Evolutionary conservation across 495 filamentous ascomycete genomes (phyloP), one percentile per base, ranked within the genome.

Genomic region (Penicillium canariense): DNA sequence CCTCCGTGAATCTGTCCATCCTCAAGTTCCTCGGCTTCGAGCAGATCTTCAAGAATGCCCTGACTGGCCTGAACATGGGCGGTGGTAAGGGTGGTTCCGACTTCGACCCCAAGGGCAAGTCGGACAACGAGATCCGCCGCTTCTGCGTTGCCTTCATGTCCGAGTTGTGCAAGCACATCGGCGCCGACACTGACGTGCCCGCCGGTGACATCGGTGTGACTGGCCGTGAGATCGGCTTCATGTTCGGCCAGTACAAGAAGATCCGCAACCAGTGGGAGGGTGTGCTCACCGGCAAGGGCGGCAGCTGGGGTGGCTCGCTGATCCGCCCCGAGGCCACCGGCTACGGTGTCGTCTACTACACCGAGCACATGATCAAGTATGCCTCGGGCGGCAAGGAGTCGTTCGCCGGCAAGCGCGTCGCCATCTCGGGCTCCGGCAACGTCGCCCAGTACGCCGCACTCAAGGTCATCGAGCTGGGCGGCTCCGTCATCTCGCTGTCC

Each of bases 31-130:
- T 98, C 63, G 94, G 93, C 50, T 97, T 97, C 71, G 94, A 98
- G 86, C 94, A 98, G 82, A 94, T 90, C 77, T 97, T 98, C 83
- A 98, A 98, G 86, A 98, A 98, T 91, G 94, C 94, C 58, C 79
- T 98, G 63, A 97, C 94, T 56, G 94, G 94, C 60, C 76, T 97
- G 69, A 94, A 84, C 81, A 97, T 98, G 84, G 94, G 94, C 58
- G 94, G 94, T 79, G 94, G 89, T 65, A 98, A 98, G 81, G 94
- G 94, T 77, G 94, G 94, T 62, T 87, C 94, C 71, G 94, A 98
- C 81, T 98, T 98, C 74, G 91, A 98, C 79, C 94, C 94, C 70
- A 98, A 98, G 84, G 92, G 91, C 80, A 98, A 97, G 83, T 87
- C 85, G 50, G 93, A 98, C 73, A 87, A 84, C 68, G 94, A 98